phyloP scores from a whole-genome alignment of 2,329 filamentous ascomycete species.

The Dactylellina cionopaga region DNA sequence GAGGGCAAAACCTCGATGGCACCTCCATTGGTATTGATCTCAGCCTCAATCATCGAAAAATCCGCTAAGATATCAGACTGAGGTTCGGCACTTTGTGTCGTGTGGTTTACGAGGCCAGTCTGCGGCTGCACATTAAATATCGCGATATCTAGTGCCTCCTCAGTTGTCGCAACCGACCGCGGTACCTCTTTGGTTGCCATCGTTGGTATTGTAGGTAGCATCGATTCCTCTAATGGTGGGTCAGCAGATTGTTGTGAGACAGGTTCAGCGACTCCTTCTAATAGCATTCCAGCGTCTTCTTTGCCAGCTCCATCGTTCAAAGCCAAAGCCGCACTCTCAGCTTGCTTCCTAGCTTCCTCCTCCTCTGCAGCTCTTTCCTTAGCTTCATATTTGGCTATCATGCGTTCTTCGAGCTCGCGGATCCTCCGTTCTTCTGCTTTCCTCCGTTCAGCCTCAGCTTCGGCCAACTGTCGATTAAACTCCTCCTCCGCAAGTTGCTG shows the following conservation, averaged over 20 bases:
- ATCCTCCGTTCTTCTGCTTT: conserved; percentile 41
- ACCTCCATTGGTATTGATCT: conserved; percentile 1
- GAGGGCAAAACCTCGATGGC: conserved; percentile 22
- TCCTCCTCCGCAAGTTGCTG: conserved; percentile 33
- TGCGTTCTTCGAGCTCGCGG: conserved; percentile 33
- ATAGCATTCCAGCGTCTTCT: not conserved
- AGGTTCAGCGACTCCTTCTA: too few relatives aligned
- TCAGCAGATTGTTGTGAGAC: too few relatives aligned
- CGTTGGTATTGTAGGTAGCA: too few relatives aligned
- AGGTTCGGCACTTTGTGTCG: too few relatives aligned
- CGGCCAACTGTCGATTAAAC: conserved; percentile 1
- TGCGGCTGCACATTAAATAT: too few relatives aligned
- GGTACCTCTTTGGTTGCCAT: too few relatives aligned
- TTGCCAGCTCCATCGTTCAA: not conserved
- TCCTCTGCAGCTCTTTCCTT: conserved; percentile 38
- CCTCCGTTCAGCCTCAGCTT: conserved; percentile 26
- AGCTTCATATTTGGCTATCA: conserved; percentile 42
- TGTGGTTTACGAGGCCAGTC: not conserved
- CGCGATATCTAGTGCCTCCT: not conserved
- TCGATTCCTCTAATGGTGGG: too few relatives aligned
- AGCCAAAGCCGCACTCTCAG: not conserved
- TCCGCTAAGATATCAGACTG: not conserved
- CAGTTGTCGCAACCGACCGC: not conserved
- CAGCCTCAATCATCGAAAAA: not conserved
- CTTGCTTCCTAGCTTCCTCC: conserved; percentile 25